phyloP scores from a whole-genome alignment of 306 rosid species.

The Sesbania bispinosa region DNA sequence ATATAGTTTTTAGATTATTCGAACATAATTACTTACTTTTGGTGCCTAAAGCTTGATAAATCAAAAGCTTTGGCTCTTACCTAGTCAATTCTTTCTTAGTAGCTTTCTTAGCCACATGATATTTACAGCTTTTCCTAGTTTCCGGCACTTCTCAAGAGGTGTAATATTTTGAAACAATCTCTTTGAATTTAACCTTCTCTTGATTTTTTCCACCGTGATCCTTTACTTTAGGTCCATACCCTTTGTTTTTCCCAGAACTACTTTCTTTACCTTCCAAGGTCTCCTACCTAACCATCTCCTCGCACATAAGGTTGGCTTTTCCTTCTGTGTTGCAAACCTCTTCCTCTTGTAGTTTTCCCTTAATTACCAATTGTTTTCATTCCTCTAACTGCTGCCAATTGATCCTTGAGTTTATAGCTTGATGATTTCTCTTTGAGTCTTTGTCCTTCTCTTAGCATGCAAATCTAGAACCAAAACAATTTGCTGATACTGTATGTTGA shows the following conservation, averaged over 20 bases:
- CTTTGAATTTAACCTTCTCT: constrained; percentile 2
- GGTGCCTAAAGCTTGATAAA: background rate
- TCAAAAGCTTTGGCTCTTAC: background rate
- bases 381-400: background rate
- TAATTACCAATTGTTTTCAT: background rate
- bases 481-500: background rate
- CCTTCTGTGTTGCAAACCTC: background rate
- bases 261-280: background rate
- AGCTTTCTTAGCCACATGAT: background rate
- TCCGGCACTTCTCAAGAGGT: background rate
- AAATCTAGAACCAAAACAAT: background rate
- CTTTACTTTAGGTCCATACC: background rate
- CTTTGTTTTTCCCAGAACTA: background rate
- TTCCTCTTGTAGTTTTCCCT: background rate
- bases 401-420: background rate
- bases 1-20: background rate
- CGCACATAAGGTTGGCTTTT: background rate
- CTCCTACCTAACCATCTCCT: background rate
- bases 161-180: background rate
- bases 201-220: background rate
- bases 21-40: background rate
- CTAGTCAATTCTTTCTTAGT: background rate
- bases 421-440: background rate
- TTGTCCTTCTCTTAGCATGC: background rate
- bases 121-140: background rate